A percentile compares a stretch with the other conserved stretches of the same genome.
Evolutionary conservation across 1,139 yeast genomes (phyloP).

Genomic region (Yamadazyma sp.): DNA sequence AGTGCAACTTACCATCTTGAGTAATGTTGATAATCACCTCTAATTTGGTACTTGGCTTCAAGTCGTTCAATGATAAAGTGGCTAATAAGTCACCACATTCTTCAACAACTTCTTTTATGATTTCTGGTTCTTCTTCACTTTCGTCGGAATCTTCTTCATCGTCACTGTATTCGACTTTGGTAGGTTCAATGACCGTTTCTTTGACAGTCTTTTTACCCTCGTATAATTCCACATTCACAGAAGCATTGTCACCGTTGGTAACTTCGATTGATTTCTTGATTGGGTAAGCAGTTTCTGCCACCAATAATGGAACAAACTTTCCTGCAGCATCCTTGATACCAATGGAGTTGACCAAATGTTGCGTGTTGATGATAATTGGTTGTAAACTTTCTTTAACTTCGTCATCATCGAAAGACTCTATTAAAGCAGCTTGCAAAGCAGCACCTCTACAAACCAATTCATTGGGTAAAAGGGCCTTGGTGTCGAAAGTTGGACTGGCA

Average conservation of each 20-base stretch:
- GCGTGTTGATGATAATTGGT: conserved; percentile 86
- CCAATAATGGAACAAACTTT: conserved; percentile 70
- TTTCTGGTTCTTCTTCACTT: conserved; percentile 66
- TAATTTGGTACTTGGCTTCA: conserved; percentile 64
- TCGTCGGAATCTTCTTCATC: conserved; percentile 38
- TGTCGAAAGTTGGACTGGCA: conserved; percentile 72
- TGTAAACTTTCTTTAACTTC: conserved; percentile 84
- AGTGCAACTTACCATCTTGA: conserved; percentile 78
- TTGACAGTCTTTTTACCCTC: conserved; percentile 84
- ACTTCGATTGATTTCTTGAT: conserved; percentile 75
- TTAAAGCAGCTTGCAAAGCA: conserved; percentile 91
- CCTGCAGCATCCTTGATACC: conserved; percentile 81
- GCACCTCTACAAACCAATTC: conserved; percentile 95
- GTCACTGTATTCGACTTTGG: conserved; percentile 25
- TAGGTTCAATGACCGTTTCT: conserved; percentile 75
- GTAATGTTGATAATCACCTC: conserved; percentile 84
- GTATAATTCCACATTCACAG: conserved; percentile 67
- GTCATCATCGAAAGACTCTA: conserved; percentile 80
- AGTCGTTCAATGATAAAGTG: conserved; percentile 73
- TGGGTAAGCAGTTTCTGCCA: conserved; percentile 89
- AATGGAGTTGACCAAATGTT: conserved; percentile 79
- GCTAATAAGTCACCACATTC: conserved; percentile 77
- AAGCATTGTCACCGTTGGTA: conserved; percentile 59
- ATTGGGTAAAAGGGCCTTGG: conserved; percentile 82
- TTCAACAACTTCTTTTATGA: conserved; percentile 69